Base-by-base conservation (phyloP, 192 early-diverging fungal species). In the Chytriomyces hyalinus region DNA sequence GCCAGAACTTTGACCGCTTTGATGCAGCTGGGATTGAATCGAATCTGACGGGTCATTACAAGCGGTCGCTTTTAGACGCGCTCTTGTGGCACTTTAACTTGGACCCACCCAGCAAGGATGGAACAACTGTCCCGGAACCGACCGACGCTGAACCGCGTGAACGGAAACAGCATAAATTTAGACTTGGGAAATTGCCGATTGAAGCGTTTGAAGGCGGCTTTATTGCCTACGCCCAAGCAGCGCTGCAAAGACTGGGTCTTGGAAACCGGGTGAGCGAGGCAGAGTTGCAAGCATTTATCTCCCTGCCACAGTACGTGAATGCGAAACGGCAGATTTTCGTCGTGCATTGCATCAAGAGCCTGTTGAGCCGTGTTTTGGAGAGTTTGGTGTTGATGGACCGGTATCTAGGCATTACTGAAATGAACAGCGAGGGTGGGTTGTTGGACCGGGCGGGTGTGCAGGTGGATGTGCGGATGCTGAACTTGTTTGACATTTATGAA, bases 341-440 rank as follows among this genome's bases (percentile, higher is more conserved):
- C 17, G 71, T 79, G 6, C 71, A 65, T 60, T 79, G 70, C 44
- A 63, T 74, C 13, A 28, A 51, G 67, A 79, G 78, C 60, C 36
- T 79, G 70, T 61, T 79, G 66, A 66, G 64, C 20, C 47, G 78
- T 9, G 78, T 74, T 24, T 9, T 79, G 11, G 78, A 79, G 53
- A 74, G 78, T 47, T 51, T 79, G 45, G 22, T 79, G 70, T 26
- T 74, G 20, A 61, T 79, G 78, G 78, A 79, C 65, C 50, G 78
- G 28, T 64, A 20, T 53, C 5, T 79, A 6, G 17, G 24, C 3
- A 11, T 79, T 5, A 45, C 17, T 7, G 78, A 73, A 45, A 60
- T 71, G 67, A 45, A 70, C 47, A 24, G 47, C 13, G 47, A 69
- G 15, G n/a, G n/a, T 11, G 13, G 47, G 45, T 9, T 17, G 36